Percentiles rank a stretch among this genome's conserved stretches.
phyloP scores from a whole-genome alignment of 192 early-diverging fungal genomes.

The Coemansia furcata region DNA sequence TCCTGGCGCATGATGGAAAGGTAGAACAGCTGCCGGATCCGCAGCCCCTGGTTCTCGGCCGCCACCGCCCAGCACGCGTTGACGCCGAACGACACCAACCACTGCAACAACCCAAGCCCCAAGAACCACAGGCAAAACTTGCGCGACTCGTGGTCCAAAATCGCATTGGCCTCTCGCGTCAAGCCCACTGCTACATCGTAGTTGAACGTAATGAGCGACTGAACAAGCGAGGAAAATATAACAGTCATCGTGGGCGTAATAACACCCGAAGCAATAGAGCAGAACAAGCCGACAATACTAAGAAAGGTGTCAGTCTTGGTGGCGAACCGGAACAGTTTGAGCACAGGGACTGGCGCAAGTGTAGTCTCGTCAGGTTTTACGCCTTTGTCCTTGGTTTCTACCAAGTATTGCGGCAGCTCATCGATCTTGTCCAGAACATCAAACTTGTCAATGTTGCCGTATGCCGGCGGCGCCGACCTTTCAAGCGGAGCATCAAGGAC shows the following conservation, averaged over 20 bases:
- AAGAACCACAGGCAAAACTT: conserved; percentile 46
- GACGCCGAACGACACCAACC: conserved; percentile 36
- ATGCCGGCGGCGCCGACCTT: not conserved
- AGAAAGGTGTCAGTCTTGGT: conserved; percentile 57
- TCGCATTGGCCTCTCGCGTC: conserved; percentile 7
- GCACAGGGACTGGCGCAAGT: conserved; percentile 43
- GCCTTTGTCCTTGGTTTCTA: not conserved
- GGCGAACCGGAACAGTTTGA: conserved; percentile 70
- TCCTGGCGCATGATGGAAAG: conserved; percentile 84
- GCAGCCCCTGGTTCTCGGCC: conserved; percentile 65
- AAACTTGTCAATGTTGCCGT: not conserved
- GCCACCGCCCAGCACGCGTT: conserved; percentile 47
- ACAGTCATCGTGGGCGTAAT: conserved; percentile 51
- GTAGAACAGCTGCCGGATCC: conserved; percentile 79
- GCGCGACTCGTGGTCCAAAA: conserved; percentile 31
- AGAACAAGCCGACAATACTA: conserved; percentile 48
- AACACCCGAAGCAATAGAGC: conserved; percentile 44
- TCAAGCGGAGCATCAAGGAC: not conserved
- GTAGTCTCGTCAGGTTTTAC: not conserved
- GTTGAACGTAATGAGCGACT: conserved; percentile 26
- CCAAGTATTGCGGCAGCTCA: conserved; percentile 15
- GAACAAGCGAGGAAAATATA: conserved; percentile 29
- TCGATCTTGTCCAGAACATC: conserved; percentile 22
- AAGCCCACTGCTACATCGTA: not conserved
- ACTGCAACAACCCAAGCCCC: conserved; percentile 39